Conservation (phyloP, 805 yeast species). For the Teunomyces kruisii region DNA sequence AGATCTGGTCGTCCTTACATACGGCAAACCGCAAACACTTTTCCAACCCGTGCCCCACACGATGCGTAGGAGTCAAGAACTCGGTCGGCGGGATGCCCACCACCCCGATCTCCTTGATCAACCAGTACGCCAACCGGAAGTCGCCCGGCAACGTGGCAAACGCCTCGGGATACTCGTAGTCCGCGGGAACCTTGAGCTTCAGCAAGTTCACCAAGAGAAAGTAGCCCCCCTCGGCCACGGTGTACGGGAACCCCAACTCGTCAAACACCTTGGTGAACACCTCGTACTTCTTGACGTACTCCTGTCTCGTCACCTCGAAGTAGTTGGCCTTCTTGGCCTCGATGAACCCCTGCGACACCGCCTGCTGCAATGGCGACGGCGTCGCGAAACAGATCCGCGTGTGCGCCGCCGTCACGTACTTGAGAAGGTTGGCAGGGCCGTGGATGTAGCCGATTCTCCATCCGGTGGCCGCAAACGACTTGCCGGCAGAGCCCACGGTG, state of each 20-base stretch:
- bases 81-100: slow-evolving; percentile 98
- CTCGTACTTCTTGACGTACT: slow-evolving; percentile 69
- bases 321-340: slow-evolving; percentile 62
- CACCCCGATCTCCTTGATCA: slow-evolving; percentile 87
- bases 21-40: slow-evolving; percentile 90
- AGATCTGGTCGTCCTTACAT: slow-evolving; percentile 83
- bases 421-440: slow-evolving; percentile 78
- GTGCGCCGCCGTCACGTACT: slow-evolving; percentile 84
- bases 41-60: slow-evolving; percentile 67
- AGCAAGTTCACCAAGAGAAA: slow-evolving; percentile 85
- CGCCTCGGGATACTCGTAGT: slow-evolving; percentile 70
- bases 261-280: slow-evolving; percentile 78
- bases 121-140: slow-evolving; percentile 88
- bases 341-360: slow-evolving; percentile 74
- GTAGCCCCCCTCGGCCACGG: slow-evolving; percentile 91
- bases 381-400: slow-evolving; percentile 91
- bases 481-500: slow-evolving; percentile 96
- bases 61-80: slow-evolving; percentile 68
- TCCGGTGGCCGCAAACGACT: slow-evolving; percentile 97
- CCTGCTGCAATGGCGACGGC: slow-evolving; percentile 92
- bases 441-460: slow-evolving; percentile 98
- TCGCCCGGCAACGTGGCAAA: slow-evolving; percentile 72
- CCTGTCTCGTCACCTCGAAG: slow-evolving; percentile 65
- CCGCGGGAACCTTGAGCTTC: slow-evolving; percentile 75
- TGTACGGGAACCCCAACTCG: slow-evolving; percentile 84